phyloP scores from a whole-genome alignment of 1,284 basidiomycete species.

The Puccinia hordei region DNA sequence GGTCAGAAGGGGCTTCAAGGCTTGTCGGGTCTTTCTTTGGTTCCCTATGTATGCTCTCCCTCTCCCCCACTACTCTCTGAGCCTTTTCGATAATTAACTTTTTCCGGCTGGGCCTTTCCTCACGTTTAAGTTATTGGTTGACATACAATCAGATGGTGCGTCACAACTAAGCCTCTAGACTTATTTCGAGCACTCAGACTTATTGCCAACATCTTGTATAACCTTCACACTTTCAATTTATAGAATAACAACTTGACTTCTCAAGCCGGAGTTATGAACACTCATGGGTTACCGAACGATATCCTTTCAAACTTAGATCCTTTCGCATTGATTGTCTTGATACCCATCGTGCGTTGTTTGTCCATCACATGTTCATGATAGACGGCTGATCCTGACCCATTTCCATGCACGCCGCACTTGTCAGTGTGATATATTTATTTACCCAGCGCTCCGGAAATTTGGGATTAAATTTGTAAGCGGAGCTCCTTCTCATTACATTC shows the following conservation, averaged over 20 bases:
- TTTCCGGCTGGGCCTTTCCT: neutral
- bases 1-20: constrained; percentile 76
- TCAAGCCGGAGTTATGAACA: constrained; percentile 59
- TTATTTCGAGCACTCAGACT: no score
- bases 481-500: no score
- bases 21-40: constrained; percentile 79
- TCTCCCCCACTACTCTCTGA: neutral
- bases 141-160: constrained; percentile 64
- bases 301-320: constrained; percentile 78
- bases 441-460: no score
- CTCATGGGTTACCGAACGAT: constrained; percentile 68
- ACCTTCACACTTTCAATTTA: constrained; percentile 65
- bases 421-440: no score
- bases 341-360: no score
- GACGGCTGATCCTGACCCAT: no score
- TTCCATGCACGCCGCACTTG: no score
- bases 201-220: constrained; percentile 55
- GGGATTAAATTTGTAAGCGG: no score
- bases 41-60: constrained; percentile 59
- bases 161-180: neutral
- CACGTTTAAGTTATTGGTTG: constrained; percentile 63
- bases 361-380: no score
- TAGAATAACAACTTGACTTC: constrained; percentile 69
- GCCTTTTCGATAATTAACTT: neutral
- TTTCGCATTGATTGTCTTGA: constrained; percentile 68